phyloP scores from a whole-genome alignment of 805 yeast genomes.

The Saturnispora quitensis region DNA sequence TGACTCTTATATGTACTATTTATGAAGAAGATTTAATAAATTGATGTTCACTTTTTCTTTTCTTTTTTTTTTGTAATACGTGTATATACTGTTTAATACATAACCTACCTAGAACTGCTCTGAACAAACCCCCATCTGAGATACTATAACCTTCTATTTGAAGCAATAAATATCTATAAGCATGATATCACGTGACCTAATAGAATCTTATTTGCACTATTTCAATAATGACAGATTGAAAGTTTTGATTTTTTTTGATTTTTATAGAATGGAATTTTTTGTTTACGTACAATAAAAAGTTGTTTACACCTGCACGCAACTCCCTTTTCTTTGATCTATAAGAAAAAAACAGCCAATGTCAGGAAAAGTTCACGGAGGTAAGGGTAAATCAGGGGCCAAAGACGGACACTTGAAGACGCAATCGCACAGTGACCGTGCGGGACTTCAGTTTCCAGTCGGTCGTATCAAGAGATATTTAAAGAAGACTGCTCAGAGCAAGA shows the following conservation, averaged over 20 bases:
- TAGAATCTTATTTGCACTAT: background rate
- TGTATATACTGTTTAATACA: too few species aligned
- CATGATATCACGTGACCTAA: background rate
- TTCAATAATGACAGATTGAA: background rate
- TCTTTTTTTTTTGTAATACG: background rate
- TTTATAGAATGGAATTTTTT: background rate
- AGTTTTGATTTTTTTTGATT: background rate
- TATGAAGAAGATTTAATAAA: background rate
- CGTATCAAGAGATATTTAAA: slow-evolving; percentile 96
- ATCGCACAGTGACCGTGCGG: slow-evolving; percentile 91
- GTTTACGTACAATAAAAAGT: background rate
- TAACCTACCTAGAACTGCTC: too few species aligned
- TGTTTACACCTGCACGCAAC: slow-evolving; percentile 3
- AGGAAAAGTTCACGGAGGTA: slow-evolving; percentile 85
- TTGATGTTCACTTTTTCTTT: background rate
- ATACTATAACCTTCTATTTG: too few species aligned
- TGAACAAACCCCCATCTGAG: too few species aligned
- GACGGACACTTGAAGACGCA: slow-evolving; percentile 48
- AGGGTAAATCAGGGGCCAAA: slow-evolving; percentile 87
- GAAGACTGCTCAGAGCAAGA: slow-evolving; percentile 70
- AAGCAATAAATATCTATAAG: too few species aligned
- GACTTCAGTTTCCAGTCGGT: slow-evolving; percentile 95
- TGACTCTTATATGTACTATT: background rate
- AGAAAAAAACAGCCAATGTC: slow-evolving; percentile 40
- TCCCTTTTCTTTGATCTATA: background rate